Evolutionary conservation across 768 basidiomycete species (phyloP), one percentile per base, ranked within the genome.

Genomic region (Mycena olivaceomarginata): DNA sequence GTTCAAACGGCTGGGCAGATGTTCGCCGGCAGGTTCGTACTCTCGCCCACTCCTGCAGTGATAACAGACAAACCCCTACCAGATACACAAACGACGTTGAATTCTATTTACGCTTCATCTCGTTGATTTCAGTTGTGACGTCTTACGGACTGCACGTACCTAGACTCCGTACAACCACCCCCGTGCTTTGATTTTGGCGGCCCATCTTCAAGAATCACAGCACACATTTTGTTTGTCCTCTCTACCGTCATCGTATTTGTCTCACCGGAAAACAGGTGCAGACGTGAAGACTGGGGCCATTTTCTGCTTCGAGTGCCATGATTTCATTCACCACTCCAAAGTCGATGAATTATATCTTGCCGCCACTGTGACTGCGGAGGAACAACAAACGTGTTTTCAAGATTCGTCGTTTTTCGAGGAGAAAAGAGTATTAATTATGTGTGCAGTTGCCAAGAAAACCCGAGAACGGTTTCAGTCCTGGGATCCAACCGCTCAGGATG

Each of bases 111-210:
- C 74, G 90, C 39, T 82, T 7, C 9, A 66, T 39, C 64, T 9
- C 2, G 10, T 31, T 9, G 41, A 3, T 31, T 16, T 67, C 4
- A 9, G 1, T 45, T 6, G 20, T 31, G 77, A 46, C 77, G 46
- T 25, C 65, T 43, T 37, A 22, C 57, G 53, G 16, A 56, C 6
- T 53, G 25, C 48, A 41, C 1, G 9, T 68, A 45, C 43, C 31
- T 31, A 94, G 95, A 96, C 93, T 4, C 85, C 87, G 6, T 87
- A 90, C 70, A 96, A 96, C 82, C 96, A 95, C 77, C 90, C 92
- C 74, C 93, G 95, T 9, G 95, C 95, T 11, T 86, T 96, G 62
- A 85, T 93, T 22, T 96, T 95, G 95, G 92, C 51, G 20, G n/a
- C 51, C 3, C 51, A 53, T 53, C 51, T 53, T 20, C 51, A n/a